These are phyloP conservation scores for Pseudocercospora ulei DNA, from an alignment of 2,329 filamentous ascomycete genomes.

Conservation along the genomic window DNA sequence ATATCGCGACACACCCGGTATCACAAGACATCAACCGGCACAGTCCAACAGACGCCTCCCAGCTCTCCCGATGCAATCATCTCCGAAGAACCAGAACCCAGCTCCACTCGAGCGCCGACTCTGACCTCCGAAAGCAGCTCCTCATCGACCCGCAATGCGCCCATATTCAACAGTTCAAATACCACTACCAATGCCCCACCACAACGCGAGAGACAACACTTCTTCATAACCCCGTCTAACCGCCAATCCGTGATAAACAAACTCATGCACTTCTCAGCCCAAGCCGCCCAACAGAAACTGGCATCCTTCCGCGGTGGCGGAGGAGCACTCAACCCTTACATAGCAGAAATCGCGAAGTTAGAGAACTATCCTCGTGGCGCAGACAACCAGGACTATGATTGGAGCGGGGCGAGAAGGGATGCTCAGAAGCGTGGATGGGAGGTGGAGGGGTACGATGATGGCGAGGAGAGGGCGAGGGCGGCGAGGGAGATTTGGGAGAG, in stretches of 20 bases:
- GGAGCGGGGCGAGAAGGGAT: slow-evolving; percentile 1
- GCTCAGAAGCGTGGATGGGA: slow-evolving; percentile 2
- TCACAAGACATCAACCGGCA: no score
- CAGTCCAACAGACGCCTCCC: neutral
- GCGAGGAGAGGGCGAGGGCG: neutral
- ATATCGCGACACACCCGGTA: no score
- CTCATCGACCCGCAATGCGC: neutral
- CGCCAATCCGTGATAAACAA: neutral
- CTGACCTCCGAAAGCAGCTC: neutral
- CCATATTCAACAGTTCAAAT: no score
- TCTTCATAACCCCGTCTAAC: neutral
- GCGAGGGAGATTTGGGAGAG: no score
- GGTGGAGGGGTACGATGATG: neutral
- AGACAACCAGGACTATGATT: slow-evolving; percentile 4
- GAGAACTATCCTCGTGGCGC: neutral
- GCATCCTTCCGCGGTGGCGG: neutral
- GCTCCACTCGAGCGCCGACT: no score
- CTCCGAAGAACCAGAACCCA: no score
- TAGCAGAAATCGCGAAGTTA: slow-evolving; percentile 12
- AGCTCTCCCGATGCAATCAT: neutral
- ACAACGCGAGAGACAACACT: neutral
- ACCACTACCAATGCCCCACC: neutral
- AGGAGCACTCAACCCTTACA: neutral
- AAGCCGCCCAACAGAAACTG: neutral
- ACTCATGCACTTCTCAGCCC: slow-evolving; percentile 2